Evolutionary conservation across 768 basidiomycete species (phyloP).

Genomic region (Phylloporus scabripes): DNA sequence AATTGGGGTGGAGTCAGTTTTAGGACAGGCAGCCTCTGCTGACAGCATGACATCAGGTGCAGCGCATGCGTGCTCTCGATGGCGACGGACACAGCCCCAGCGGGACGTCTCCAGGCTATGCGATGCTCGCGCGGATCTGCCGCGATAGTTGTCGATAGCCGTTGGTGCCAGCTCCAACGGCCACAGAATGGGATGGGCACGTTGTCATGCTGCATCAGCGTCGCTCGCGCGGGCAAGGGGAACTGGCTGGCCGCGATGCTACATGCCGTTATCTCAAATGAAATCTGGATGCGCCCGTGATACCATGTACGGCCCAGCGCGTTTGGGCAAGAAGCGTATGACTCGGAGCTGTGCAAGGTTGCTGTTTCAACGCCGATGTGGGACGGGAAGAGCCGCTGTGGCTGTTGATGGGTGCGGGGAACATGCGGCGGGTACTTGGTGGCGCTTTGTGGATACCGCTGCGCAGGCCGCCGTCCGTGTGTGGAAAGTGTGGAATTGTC

Average conservation of each 20-base stretch:
- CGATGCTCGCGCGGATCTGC: not conserved
- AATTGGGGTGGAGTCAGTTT: not conserved
- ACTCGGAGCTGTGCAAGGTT: not conserved
- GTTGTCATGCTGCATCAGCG: not conserved
- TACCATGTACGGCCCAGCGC: not conserved
- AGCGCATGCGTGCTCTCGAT: not conserved
- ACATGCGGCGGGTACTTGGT: not conserved
- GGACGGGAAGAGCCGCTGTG: not conserved
- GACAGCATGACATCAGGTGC: not conserved
- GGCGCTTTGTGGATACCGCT: not conserved
- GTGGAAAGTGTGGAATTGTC: not conserved
- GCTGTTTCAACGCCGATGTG: not conserved
- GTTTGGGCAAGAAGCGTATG: not conserved
- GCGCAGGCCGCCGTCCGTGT: not conserved
- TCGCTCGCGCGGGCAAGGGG: not conserved
- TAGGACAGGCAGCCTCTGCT: not conserved
- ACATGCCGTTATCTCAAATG: not conserved
- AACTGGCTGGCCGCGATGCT: not conserved
- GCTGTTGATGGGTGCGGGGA: not conserved
- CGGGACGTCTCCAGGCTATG: not conserved
- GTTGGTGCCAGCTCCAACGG: not conserved
- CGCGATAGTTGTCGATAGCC: not conserved
- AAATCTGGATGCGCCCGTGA: not conserved
- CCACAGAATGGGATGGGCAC: not conserved
- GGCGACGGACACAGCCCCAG: not conserved